Conservation (phyloP, 192 early-diverging fungal species). For the Endogone sp. region DNA sequence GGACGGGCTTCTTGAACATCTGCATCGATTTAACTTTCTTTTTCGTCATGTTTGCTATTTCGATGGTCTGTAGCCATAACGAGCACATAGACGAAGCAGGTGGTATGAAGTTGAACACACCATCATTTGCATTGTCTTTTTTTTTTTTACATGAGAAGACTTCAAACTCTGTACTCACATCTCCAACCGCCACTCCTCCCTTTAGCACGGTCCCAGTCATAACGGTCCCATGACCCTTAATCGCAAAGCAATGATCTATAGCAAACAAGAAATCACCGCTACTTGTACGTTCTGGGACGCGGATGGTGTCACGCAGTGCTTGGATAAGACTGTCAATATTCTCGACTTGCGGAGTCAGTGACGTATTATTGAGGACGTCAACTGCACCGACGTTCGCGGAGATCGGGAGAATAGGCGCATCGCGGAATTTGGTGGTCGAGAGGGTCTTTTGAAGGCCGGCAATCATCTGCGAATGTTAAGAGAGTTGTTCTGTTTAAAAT, state of each 20-base stretch:
- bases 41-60: not conserved
- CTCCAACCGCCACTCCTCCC: not conserved
- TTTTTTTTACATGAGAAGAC: not conserved
- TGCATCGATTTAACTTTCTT: conserved; percentile 4
- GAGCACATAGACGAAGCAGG: not conserved
- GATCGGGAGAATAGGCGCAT: not conserved
- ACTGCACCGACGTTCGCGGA: not conserved
- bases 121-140: too few relatives aligned
- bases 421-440: not conserved
- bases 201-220: not conserved
- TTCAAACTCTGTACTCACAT: not conserved
- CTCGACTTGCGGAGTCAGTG: not conserved
- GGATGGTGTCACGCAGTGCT: not conserved
- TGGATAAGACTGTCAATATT: not conserved
- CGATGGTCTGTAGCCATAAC: not conserved
- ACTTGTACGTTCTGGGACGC: not conserved
- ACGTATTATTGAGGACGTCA: not conserved
- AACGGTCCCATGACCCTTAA: not conserved
- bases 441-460: not conserved
- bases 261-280: not conserved
- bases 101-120: too few relatives aligned
- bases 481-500: too few relatives aligned
- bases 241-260: conserved; percentile 2
- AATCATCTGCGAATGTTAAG: not conserved
- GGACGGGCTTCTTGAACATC: not conserved